These are phyloP conservation scores for Annulohypoxylon nitens DNA, from an alignment of 495 filamentous ascomycete genomes.

Conservation along the genomic window DNA sequence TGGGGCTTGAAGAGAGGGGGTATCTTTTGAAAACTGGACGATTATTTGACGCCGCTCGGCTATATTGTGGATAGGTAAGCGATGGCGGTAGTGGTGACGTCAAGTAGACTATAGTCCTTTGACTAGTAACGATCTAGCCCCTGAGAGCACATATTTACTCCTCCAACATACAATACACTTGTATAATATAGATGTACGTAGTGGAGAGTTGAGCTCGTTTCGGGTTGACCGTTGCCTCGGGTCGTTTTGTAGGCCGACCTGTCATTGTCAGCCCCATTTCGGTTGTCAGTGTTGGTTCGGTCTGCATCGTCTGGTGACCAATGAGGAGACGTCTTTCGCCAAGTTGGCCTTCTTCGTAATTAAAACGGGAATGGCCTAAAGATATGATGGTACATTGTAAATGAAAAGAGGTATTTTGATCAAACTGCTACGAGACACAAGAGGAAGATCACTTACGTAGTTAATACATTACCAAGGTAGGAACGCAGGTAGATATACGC, in stretches of 20 bases:
- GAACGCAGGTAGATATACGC: not conserved
- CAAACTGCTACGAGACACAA: conserved; percentile 10
- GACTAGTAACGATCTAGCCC: not conserved
- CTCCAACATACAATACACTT: not conserved
- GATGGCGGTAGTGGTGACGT: conserved; percentile 21
- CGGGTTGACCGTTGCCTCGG: conserved; percentile 23
- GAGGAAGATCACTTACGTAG: conserved; percentile 7
- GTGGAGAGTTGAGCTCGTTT: conserved; percentile 19
- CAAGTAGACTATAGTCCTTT: conserved; percentile 15
- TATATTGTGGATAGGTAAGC: conserved; percentile 2
- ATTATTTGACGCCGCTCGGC: not conserved
- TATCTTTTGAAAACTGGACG: not conserved
- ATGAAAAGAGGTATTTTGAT: conserved; percentile 26
- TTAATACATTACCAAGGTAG: not conserved
- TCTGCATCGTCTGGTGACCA: conserved; percentile 35
- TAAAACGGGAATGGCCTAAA: conserved; percentile 32
- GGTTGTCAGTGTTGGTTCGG: conserved; percentile 39
- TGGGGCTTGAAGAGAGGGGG: not conserved
- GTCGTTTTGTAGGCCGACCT: conserved; percentile 20
- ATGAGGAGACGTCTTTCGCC: conserved; percentile 17
- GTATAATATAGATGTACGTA: conserved; percentile 1
- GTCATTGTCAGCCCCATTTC: conserved; percentile 34
- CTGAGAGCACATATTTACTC: not conserved
- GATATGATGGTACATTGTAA: conserved; percentile 19
- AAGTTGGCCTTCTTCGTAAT: conserved; percentile 31